Percentiles rank a stretch among this genome's conserved stretches.
Evolutionary conservation across 1,284 basidiomycete genomes (phyloP).

Genomic region (Calocybe gambosa): DNA sequence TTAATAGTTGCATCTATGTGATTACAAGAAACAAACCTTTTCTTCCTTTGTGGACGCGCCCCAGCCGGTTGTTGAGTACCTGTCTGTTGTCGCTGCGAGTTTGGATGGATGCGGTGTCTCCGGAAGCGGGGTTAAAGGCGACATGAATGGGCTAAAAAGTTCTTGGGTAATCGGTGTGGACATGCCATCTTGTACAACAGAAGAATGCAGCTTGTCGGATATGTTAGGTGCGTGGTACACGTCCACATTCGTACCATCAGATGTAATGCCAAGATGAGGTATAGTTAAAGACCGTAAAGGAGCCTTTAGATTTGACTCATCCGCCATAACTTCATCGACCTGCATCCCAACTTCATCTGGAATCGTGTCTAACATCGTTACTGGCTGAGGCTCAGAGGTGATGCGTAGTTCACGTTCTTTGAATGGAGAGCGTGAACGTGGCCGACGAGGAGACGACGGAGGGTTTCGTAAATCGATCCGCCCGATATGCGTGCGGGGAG

Average conservation of each 20-base stretch:
- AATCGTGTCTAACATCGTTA: constrained; percentile 24
- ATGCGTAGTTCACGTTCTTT: constrained; percentile 32
- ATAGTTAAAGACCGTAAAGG: neutral
- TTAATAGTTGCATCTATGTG: neutral
- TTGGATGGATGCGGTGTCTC: constrained; percentile 30
- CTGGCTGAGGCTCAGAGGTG: constrained; percentile 14
- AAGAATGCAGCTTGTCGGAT: neutral
- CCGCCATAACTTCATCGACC: constrained; percentile 17
- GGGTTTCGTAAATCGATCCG: constrained; percentile 37
- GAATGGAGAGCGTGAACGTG: constrained; percentile 35
- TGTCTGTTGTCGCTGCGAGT: constrained; percentile 13
- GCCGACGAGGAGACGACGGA: constrained; percentile 32
- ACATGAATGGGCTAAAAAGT: constrained; percentile 23
- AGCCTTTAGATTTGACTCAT: neutral
- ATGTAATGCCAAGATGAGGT: constrained; percentile 3
- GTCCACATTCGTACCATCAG: constrained; percentile 7
- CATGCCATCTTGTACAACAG: neutral
- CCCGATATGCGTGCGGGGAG: constrained; percentile 22
- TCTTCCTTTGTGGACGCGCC: constrained; percentile 9
- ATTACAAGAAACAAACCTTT: constrained; percentile 12
- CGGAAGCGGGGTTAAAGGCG: constrained; percentile 39
- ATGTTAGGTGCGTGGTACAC: constrained; percentile 7
- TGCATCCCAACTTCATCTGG: constrained; percentile 27
- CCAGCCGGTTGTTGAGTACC: constrained; percentile 18
- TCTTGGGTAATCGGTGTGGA: constrained; percentile 20